phyloP scores from a whole-genome alignment of 306 rosid genomes.

The Mucuna pruriens region DNA sequence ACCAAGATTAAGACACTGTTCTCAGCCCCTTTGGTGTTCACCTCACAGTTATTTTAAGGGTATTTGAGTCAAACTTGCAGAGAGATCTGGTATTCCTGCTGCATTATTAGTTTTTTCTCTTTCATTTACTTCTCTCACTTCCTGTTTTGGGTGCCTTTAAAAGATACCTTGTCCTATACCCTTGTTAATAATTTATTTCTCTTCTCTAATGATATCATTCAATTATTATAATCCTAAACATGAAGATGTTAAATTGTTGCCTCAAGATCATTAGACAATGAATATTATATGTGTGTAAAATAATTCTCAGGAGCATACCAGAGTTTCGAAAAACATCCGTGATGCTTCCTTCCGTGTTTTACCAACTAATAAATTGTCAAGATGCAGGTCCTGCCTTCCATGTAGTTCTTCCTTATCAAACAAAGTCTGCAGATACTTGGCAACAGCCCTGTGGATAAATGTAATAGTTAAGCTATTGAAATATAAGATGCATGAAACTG shows the following conservation, averaged over 20 bases:
- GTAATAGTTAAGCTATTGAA: slow-evolving; percentile 29
- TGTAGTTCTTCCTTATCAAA: slow-evolving; percentile 76
- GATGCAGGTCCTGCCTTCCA: slow-evolving; percentile 68
- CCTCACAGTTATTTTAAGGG: neutral
- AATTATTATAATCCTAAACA: slow-evolving; percentile 12
- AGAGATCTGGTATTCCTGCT: neutral
- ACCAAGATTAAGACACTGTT: neutral
- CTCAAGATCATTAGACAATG: slow-evolving; percentile 3
- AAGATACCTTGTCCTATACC: neutral
- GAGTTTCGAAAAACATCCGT: slow-evolving; percentile 55
- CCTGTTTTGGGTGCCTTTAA: neutral
- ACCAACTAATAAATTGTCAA: slow-evolving; percentile 69
- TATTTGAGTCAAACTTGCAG: neutral
- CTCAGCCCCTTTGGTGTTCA: neutral
- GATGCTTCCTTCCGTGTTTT: slow-evolving; percentile 56
- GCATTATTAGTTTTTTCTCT: neutral
- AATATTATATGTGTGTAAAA: neutral
- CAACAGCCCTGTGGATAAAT: slow-evolving; percentile 74
- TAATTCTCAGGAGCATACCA: slow-evolving; percentile 55
- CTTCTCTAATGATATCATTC: neutral
- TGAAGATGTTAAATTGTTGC: slow-evolving; percentile 11
- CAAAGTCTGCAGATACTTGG: slow-evolving; percentile 86
- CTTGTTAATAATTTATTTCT: neutral
- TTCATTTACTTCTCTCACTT: neutral
- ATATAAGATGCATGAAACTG: neutral